phyloP scores from a whole-genome alignment of 345 rosid species.

The Eucalyptus fibrosa region DNA sequence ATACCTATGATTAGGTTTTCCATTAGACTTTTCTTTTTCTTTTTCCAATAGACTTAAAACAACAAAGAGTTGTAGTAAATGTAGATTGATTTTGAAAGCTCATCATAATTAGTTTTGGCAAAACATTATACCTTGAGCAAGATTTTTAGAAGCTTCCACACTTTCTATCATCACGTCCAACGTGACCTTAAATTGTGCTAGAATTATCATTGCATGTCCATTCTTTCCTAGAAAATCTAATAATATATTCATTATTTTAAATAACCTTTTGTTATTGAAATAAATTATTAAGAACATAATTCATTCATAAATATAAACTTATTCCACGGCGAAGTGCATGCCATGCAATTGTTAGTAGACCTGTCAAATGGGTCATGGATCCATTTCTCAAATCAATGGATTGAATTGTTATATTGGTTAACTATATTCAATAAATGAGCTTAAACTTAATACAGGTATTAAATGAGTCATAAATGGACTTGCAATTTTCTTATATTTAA shows the following conservation, averaged over 20 bases:
- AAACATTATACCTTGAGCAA: background rate
- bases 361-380: background rate
- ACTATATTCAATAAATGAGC: background rate
- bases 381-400: background rate
- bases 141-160: background rate
- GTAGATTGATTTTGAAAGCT: background rate
- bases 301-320: too few relatives aligned
- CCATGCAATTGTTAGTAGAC: background rate
- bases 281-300: too few relatives aligned
- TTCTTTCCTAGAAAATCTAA: background rate
- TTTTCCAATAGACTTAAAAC: background rate
- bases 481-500: background rate
- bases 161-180: background rate
- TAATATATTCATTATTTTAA: background rate
- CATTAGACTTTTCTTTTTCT: background rate
- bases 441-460: background rate
- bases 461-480: background rate
- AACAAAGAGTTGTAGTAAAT: background rate
- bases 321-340: background rate
- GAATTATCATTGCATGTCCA: background rate
- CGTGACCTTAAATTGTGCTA: background rate
- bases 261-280: background rate
- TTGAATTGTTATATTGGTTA: background rate
- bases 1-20: background rate
- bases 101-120: background rate